Base-by-base conservation (phyloP, 164 flowering plant genomes). In the Saururus chinensis region DNA sequence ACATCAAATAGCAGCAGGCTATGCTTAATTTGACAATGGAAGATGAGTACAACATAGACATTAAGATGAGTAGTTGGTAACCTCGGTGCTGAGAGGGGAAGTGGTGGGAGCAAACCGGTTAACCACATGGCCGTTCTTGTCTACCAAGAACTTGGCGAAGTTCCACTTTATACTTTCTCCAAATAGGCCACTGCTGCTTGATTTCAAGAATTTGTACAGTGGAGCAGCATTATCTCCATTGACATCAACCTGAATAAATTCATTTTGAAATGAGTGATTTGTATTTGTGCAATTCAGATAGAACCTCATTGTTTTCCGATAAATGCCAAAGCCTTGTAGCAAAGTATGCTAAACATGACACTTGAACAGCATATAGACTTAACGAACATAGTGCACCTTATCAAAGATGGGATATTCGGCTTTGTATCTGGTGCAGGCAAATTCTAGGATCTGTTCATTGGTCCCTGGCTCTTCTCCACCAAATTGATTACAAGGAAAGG, bases 401-500 rank as follows among this genome's bases (percentile, higher is more conserved):
- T 82, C 89, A 71, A 90, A 90, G 57, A 90, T 80, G 37, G 97
- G 92, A 64, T 67, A 90, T 67, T 88, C 92, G 20, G 92, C 90
- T 71, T 86, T 88, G 60, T 84, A 90, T 26, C 87, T 82, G 66
- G 95, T 84, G 77, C 95, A 90, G 40, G 75, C 92, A 72, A 79
- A 77, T 60, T 86, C 78, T 23, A 75, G 23, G 8, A 90, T 88
- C 74, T 88, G 56, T 21, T 88, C 89, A 71, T 79, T 86, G 60
- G 20, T 77, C 26, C 97, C 95, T 35, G 97, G 97, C 69, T 90
- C 97, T 75, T 90, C 89, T 6, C 57, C 74, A 9, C 80, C 85
- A 76, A 90, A 90, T 70, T 90, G 97, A 65, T 90, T 90, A 78
- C 95, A 88, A 42, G 97, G 95, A 57, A 92, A 92, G 53, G 93